Evolutionary conservation across 139 green algal species (phyloP).

Genomic region (Coelastrella sp.): DNA sequence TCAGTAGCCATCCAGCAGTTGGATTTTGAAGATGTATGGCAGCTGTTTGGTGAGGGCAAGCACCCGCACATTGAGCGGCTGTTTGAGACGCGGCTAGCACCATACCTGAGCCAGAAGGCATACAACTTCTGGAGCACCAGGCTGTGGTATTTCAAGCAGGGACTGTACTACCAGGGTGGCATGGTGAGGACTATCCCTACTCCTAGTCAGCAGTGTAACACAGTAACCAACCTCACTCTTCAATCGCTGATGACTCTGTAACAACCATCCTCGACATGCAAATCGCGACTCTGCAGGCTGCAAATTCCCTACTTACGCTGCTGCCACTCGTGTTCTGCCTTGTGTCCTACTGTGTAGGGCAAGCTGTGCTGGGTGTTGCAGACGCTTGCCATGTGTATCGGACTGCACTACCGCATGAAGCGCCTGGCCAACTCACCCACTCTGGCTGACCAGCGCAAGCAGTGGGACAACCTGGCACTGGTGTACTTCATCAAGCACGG

Average conservation of each 20-base stretch:
- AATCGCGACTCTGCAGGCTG: too few relatives aligned
- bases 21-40: slow-evolving; percentile 93
- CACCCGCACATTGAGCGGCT: slow-evolving; percentile 86
- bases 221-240: too few relatives aligned
- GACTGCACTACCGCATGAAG: slow-evolving; percentile 66
- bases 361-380: slow-evolving; percentile 86
- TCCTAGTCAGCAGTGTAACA: too few relatives aligned
- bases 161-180: slow-evolving; percentile 97
- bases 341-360: slow-evolving; percentile 49
- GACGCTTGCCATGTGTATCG: slow-evolving; percentile 54
- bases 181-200: slow-evolving; percentile 77
- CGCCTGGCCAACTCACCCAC: slow-evolving; percentile 81
- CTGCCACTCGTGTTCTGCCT: background rate
- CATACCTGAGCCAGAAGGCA: slow-evolving; percentile 89
- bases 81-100: slow-evolving; percentile 90
- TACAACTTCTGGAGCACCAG: slow-evolving; percentile 91
- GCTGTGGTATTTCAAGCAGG: slow-evolving; percentile 93
- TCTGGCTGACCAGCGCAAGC: slow-evolving; percentile 76
- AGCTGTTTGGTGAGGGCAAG: slow-evolving; percentile 66
- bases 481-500: slow-evolving; percentile 76
- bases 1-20: slow-evolving; percentile 84
- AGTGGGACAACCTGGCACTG: slow-evolving; percentile 83
- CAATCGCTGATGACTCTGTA: too few relatives aligned
- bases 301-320: too few relatives aligned
- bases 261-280: too few relatives aligned